Evolutionary conservation across 352 stramenopile species (phyloP).

Genomic region (Aphanomyces stellatus): DNA sequence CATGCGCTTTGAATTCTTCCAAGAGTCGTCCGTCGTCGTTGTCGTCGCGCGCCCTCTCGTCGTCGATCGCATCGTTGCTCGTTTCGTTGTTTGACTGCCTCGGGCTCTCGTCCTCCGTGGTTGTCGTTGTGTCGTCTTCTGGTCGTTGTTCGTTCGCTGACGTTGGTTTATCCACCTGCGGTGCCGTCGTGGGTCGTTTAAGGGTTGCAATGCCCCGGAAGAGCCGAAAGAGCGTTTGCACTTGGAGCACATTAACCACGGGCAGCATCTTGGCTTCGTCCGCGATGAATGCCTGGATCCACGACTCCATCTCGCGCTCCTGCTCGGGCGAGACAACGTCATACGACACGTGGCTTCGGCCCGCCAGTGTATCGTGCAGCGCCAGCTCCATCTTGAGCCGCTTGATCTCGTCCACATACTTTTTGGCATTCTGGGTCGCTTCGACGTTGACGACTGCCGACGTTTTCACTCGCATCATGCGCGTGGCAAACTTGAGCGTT

Average conservation of each 20-base stretch:
- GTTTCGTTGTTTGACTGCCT: no score
- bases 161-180: conserved; percentile 7
- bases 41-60: conserved; percentile 4
- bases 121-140: background rate
- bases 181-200: conserved; percentile 35
- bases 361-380: conserved; percentile 53
- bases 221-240: conserved; percentile 32
- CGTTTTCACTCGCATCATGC: conserved; percentile 81
- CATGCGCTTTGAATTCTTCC: conserved; percentile 34
- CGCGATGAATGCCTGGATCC: conserved; percentile 29
- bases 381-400: conserved; percentile 46
- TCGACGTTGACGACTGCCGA: conserved; percentile 56
- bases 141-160: background rate
- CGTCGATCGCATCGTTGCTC: conserved; percentile 12
- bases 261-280: conserved; percentile 26
- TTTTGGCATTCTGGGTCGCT: conserved; percentile 13
- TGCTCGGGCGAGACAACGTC: conserved; percentile 20
- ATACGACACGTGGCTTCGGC: conserved; percentile 29
- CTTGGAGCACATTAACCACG: conserved; percentile 39
- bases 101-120: conserved; percentile 2
- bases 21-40: conserved; percentile 24
- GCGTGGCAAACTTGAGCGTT: conserved; percentile 40
- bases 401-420: conserved; percentile 40
- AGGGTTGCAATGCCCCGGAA: no score
- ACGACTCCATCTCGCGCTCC: conserved; percentile 22